Evolutionary conservation across 768 basidiomycete species (phyloP).

Genomic region (Mrakia gelida): DNA sequence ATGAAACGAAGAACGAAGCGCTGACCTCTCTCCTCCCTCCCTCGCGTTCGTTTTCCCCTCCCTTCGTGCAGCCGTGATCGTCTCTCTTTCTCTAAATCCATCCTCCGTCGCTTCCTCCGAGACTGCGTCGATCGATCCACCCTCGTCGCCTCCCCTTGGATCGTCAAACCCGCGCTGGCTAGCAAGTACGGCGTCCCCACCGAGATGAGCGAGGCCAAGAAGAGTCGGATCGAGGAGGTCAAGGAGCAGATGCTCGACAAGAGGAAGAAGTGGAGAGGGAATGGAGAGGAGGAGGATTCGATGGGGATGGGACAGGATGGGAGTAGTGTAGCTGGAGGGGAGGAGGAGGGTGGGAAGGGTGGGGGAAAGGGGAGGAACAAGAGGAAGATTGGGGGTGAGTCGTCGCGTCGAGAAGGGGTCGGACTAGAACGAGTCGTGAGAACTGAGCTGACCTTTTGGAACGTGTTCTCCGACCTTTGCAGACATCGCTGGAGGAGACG

Average conservation of each 20-base stretch:
- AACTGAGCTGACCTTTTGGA: background rate
- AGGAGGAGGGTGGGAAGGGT: constrained; percentile 47
- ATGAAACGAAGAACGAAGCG: background rate
- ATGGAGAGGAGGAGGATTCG: background rate
- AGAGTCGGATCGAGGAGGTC: constrained; percentile 69
- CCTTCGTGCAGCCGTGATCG: constrained; percentile 81
- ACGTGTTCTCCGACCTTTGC: background rate
- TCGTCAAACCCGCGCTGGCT: constrained; percentile 80
- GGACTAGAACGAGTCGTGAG: background rate
- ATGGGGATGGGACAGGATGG: constrained; percentile 15
- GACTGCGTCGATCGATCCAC: constrained; percentile 92
- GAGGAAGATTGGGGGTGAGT: constrained; percentile 20
- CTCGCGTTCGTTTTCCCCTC: background rate
- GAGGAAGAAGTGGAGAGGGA: constrained; percentile 54
- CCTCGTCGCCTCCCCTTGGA: constrained; percentile 92
- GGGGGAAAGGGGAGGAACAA: constrained; percentile 54
- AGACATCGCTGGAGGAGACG: constrained; percentile 7
- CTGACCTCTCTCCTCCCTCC: background rate
- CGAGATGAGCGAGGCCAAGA: constrained; percentile 78
- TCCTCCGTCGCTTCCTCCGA: constrained; percentile 89
- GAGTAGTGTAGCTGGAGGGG: constrained; percentile 64
- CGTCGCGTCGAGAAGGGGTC: background rate
- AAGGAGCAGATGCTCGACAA: constrained; percentile 83
- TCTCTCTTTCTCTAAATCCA: constrained; percentile 91
- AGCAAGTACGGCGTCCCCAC: constrained; percentile 76